phyloP scores from a whole-genome alignment of 371 early-diverging fungal genomes.

The Funneliformis caledonium region DNA sequence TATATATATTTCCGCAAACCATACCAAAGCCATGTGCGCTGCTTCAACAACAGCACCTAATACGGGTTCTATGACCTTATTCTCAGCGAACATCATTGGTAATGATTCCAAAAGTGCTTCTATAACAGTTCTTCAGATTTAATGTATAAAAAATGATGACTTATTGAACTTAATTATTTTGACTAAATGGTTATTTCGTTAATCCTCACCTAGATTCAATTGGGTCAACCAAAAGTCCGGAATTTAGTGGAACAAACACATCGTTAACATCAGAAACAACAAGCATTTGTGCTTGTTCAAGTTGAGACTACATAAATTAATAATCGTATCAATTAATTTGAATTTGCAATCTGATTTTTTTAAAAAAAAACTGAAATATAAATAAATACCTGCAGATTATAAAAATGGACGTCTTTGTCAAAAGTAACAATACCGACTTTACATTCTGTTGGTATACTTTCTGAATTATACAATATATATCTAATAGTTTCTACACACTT shows the following conservation, averaged over 20 bases:
- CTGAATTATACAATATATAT: slow-evolving; percentile 67
- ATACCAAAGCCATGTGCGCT: slow-evolving; percentile 73
- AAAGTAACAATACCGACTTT: slow-evolving; percentile 89
- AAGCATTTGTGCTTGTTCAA: slow-evolving; percentile 93
- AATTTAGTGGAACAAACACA: slow-evolving; percentile 89
- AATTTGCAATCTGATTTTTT: neutral
- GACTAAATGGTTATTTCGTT: neutral
- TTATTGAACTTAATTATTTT: neutral
- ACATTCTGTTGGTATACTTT: slow-evolving; percentile 57
- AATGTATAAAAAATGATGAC: slow-evolving; percentile 8
- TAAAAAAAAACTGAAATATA: slow-evolving; percentile 32
- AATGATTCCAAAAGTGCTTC: slow-evolving; percentile 81
- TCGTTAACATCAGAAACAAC: slow-evolving; percentile 93
- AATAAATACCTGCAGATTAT: slow-evolving; percentile 76
- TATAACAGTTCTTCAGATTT: slow-evolving; percentile 62
- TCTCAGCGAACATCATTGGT: slow-evolving; percentile 82
- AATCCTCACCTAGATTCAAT: slow-evolving; percentile 40
- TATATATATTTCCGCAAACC: neutral
- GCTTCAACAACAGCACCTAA: slow-evolving; percentile 88
- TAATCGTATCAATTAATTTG: neutral
- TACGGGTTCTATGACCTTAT: slow-evolving; percentile 70
- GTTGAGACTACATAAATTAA: slow-evolving; percentile 51
- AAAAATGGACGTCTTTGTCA: slow-evolving; percentile 94
- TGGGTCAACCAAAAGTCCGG: slow-evolving; percentile 89
- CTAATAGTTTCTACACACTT: slow-evolving; percentile 67